Percentiles rank a stretch among this genome's conserved stretches.
Evolutionary conservation across 345 rosid genomes (phyloP).

Genomic region (Aegle marmelos): DNA sequence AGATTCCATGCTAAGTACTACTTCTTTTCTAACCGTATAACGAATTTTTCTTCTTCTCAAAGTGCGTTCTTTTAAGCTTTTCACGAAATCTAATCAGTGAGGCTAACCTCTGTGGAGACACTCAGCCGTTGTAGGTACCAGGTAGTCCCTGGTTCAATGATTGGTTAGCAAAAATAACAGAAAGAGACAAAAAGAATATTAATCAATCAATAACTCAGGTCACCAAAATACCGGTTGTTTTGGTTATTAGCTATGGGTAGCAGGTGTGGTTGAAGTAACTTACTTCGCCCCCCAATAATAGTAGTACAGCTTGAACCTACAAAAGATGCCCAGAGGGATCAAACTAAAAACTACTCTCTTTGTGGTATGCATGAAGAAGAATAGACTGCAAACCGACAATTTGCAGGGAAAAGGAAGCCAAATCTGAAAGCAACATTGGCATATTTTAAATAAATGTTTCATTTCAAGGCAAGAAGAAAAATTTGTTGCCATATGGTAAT

Average conservation of each 20-base stretch:
- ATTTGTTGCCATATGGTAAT: background rate
- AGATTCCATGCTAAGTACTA: slow-evolving; percentile 49
- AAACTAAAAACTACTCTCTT: background rate
- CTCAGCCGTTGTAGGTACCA: slow-evolving; percentile 54
- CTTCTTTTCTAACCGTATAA: slow-evolving; percentile 68
- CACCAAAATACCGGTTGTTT: slow-evolving; percentile 30
- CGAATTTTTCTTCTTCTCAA: slow-evolving; percentile 68
- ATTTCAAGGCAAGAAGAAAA: background rate
- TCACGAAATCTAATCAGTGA: slow-evolving; percentile 61
- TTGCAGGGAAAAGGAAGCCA: background rate
- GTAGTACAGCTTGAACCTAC: slow-evolving; percentile 68
- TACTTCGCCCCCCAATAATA: slow-evolving; percentile 59
- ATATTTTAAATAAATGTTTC: background rate
- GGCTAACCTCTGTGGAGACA: slow-evolving; percentile 59
- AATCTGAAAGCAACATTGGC: background rate
- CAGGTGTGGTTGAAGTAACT: slow-evolving; percentile 40
- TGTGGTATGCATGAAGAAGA: background rate
- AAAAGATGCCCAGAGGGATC: background rate
- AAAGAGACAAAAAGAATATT: background rate
- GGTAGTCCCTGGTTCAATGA: slow-evolving; percentile 36
- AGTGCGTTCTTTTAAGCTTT: slow-evolving; percentile 59
- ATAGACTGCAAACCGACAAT: background rate
- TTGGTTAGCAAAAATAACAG: slow-evolving; percentile 22
- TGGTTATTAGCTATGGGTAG: slow-evolving; percentile 29
- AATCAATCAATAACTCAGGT: background rate